Evolutionary conservation across 176 grass and related monocot genomes (phyloP).

Genomic region (Oryza longistaminata): DNA sequence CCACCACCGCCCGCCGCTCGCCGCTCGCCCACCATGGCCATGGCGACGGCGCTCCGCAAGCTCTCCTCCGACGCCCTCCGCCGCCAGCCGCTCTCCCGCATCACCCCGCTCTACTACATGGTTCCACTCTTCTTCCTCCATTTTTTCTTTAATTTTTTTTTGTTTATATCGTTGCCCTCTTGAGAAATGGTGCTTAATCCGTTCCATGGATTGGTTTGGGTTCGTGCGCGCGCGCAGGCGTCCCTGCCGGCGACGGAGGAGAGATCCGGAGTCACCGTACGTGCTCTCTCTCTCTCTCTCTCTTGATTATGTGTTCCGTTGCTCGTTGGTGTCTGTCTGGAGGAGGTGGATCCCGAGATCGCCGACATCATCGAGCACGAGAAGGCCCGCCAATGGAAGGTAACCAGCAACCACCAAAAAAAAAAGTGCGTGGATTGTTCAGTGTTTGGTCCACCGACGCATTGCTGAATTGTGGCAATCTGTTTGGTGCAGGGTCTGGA

Average conservation of each 20-base stretch:
- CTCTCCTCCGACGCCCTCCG: constrained; percentile 50
- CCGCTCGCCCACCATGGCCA: constrained; percentile 58
- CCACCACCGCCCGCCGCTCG: constrained; percentile 15
- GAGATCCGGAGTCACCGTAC: constrained; percentile 62
- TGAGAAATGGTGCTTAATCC: constrained; percentile 8
- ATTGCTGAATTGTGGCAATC: constrained; percentile 20
- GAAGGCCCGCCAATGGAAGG: constrained; percentile 99
- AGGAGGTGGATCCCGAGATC: constrained; percentile 86
- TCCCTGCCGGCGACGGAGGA: constrained; percentile 67
- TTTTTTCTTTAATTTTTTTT: not conserved
- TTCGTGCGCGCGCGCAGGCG: constrained; percentile 39
- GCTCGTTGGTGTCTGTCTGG: constrained; percentile 26
- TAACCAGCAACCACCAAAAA: not conserved
- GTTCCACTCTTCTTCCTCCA: not conserved
- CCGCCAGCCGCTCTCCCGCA: constrained; percentile 53
- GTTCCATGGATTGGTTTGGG: constrained; percentile 12
- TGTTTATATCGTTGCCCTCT: not conserved
- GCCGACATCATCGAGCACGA: constrained; percentile 92
- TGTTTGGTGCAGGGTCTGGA: constrained; percentile 69
- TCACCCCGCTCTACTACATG: constrained; percentile 62
- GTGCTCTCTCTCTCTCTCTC: not conserved
- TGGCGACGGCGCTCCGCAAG: constrained; percentile 74
- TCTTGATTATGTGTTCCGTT: not conserved
- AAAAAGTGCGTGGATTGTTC: not conserved
- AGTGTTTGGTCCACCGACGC: not conserved